Evolutionary conservation across 2,329 filamentous ascomycete genomes (phyloP).

Genomic region (Dothistroma septosporum): DNA sequence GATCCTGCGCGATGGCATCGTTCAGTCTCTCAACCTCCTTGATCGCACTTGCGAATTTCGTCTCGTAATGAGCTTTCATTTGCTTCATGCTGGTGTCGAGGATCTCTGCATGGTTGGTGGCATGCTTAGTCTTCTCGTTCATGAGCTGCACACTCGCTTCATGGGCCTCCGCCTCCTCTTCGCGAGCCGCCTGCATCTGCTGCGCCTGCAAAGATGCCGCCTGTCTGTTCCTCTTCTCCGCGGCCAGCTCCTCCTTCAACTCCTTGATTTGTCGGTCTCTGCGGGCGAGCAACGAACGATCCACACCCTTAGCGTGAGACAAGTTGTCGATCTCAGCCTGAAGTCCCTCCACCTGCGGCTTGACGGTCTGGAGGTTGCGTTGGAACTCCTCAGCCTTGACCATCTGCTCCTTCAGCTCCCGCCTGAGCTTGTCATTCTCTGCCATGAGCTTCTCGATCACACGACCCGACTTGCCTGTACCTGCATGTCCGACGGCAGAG

Average conservation of each 20-base stretch:
- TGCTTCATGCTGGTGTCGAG: slow-evolving; percentile 69
- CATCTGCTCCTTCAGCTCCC: slow-evolving; percentile 52
- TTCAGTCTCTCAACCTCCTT: slow-evolving; percentile 54
- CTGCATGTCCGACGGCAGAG: slow-evolving; percentile 63
- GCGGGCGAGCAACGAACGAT: slow-evolving; percentile 64
- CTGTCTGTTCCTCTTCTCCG: slow-evolving; percentile 59
- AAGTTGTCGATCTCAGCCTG: slow-evolving; percentile 65
- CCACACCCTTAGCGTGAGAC: slow-evolving; percentile 65
- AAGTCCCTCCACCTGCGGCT: slow-evolving; percentile 67
- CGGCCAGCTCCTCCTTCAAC: slow-evolving; percentile 59
- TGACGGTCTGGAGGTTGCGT: slow-evolving; percentile 61
- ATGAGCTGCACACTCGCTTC: slow-evolving; percentile 60
- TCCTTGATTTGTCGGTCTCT: slow-evolving; percentile 72
- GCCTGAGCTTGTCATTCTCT: slow-evolving; percentile 72
- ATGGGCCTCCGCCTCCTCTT: slow-evolving; percentile 57
- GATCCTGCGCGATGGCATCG: slow-evolving; percentile 54
- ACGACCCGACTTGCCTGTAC: slow-evolving; percentile 66
- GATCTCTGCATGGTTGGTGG: slow-evolving; percentile 60
- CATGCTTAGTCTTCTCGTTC: slow-evolving; percentile 45
- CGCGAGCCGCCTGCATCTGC: slow-evolving; percentile 60
- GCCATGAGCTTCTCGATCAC: slow-evolving; percentile 78
- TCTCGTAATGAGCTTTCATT: slow-evolving; percentile 61
- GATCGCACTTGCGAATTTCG: slow-evolving; percentile 40
- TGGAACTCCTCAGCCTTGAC: slow-evolving; percentile 63
- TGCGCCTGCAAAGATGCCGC: slow-evolving; percentile 58